phyloP scores from a whole-genome alignment of 1,284 basidiomycete genomes.

The Xerocomus alliaceus region DNA sequence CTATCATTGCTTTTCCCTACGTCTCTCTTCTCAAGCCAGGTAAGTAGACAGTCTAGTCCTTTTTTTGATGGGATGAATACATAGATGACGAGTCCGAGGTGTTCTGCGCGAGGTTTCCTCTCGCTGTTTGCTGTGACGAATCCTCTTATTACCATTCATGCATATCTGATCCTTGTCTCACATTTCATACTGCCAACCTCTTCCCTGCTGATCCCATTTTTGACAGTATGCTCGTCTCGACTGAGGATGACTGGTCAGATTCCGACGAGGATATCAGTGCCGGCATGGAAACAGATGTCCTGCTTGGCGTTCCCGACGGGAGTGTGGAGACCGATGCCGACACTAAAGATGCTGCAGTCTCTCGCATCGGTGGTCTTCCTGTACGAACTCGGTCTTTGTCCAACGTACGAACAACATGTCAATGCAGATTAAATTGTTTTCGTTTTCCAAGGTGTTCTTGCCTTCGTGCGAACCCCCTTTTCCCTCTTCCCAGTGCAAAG shows the following conservation, averaged over 20 bases:
- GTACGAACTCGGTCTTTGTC: conserved; percentile 66
- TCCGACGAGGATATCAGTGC: conserved; percentile 66
- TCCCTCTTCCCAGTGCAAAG: conserved; percentile 68
- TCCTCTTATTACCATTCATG: conserved; percentile 84
- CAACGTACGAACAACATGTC: conserved; percentile 41
- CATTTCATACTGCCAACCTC: conserved; percentile 16
- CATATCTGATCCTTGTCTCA: conserved; percentile 67
- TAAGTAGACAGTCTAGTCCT: conserved; percentile 31
- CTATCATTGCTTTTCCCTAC: too few species aligned
- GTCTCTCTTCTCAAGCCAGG: conserved; percentile 24
- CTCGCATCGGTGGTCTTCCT: conserved; percentile 84
- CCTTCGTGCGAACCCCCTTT: conserved; percentile 60
- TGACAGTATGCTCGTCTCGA: conserved; percentile 44
- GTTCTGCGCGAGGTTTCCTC: conserved; percentile 65
- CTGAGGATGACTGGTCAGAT: conserved; percentile 76
- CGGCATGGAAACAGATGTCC: conserved; percentile 71
- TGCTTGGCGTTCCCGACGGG: conserved; percentile 81
- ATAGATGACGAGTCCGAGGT: conserved; percentile 91
- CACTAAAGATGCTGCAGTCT: conserved; percentile 75
- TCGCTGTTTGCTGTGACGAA: conserved; percentile 65
- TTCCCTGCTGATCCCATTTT: conserved; percentile 29
- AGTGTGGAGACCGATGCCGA: conserved; percentile 60
- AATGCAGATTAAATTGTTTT: conserved; percentile 39
- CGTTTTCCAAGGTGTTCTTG: conserved; percentile 59
- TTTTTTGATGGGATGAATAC: conserved; percentile 60